Evolutionary conservation across 495 filamentous ascomycete genomes (phyloP).

Genomic region (Hypoxylon trugodes): DNA sequence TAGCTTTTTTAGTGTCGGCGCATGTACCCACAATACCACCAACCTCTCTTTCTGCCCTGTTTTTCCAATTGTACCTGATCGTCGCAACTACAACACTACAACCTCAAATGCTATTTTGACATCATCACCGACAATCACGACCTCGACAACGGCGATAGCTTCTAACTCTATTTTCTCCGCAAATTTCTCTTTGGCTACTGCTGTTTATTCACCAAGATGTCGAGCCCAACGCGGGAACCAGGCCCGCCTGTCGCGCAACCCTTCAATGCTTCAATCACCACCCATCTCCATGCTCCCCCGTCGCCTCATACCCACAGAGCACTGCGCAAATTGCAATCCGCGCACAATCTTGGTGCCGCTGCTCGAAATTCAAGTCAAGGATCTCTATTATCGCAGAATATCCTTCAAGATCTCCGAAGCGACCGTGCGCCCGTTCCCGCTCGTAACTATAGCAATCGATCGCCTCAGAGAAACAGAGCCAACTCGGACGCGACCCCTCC

Average conservation of each 20-base stretch:
- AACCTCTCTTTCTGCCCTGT: slow-evolving; percentile 31
- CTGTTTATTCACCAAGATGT: slow-evolving; percentile 39
- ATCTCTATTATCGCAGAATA: slow-evolving; percentile 64
- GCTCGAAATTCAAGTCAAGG: slow-evolving; percentile 46
- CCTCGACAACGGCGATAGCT: slow-evolving; percentile 23
- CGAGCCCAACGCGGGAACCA: slow-evolving; percentile 50
- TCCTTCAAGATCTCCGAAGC: slow-evolving; percentile 45
- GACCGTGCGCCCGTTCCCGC: slow-evolving; percentile 36
- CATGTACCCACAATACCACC: slow-evolving; percentile 11
- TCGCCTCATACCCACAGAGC: slow-evolving; percentile 58
- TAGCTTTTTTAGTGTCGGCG: neutral
- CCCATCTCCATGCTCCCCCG: slow-evolving; percentile 48
- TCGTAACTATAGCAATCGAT: slow-evolving; percentile 50
- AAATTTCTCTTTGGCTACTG: neutral
- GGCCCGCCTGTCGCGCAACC: slow-evolving; percentile 39
- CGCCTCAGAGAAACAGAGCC: slow-evolving; percentile 69
- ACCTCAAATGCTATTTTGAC: slow-evolving; percentile 16
- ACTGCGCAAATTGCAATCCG: slow-evolving; percentile 64
- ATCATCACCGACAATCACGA: too few relatives aligned
- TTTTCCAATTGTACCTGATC: slow-evolving; percentile 12
- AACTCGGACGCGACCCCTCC: slow-evolving; percentile 71
- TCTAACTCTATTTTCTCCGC: slow-evolving; percentile 6
- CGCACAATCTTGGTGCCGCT: slow-evolving; percentile 59
- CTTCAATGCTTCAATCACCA: slow-evolving; percentile 24
- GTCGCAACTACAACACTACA: slow-evolving; percentile 20